Evolutionary conservation across 495 filamentous ascomycete genomes (phyloP).

Genomic region (Aspergillus sparsus): DNA sequence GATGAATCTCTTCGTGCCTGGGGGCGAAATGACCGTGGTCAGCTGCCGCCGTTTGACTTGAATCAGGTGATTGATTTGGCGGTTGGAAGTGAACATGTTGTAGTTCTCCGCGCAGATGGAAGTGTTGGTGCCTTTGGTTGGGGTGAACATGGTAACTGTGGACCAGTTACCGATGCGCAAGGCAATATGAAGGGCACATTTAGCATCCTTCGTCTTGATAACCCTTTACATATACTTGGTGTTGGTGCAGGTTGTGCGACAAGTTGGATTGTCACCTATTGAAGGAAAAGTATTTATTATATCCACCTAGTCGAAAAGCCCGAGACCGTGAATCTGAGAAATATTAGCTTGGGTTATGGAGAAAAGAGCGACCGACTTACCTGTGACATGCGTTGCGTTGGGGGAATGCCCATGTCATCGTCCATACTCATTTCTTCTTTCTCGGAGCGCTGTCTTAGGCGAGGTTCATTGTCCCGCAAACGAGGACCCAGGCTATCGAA

Average conservation of each 20-base stretch:
- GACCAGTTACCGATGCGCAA: constrained; percentile 58
- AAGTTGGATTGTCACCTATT: constrained; percentile 46
- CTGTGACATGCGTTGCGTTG: constrained; percentile 55
- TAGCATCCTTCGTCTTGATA: constrained; percentile 39
- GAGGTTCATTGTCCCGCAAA: constrained; percentile 25
- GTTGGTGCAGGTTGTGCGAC: constrained; percentile 88
- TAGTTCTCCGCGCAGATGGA: constrained; percentile 64
- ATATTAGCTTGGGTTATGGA: constrained; percentile 20
- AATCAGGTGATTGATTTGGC: constrained; percentile 58
- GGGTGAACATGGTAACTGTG: constrained; percentile 98
- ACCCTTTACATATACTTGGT: constrained; percentile 39
- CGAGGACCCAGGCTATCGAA: constrained; percentile 33
- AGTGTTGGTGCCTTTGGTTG: constrained; percentile 81
- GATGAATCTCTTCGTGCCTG: constrained; percentile 36
- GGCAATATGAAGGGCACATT: constrained; percentile 67
- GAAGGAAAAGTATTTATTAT: too few species aligned
- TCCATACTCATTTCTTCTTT: constrained; percentile 20
- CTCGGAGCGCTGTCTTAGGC: neutral
- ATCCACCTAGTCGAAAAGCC: constrained; percentile 44
- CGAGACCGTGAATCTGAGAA: constrained; percentile 42
- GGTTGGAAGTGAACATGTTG: constrained; percentile 82
- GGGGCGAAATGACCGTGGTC: constrained; percentile 83
- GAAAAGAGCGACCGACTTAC: constrained; percentile 25
- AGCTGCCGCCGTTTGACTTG: constrained; percentile 64
- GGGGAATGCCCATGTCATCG: constrained; percentile 48